These are phyloP conservation scores for Styphnolobium japonicum DNA, from an alignment of 306 rosid genomes.

Conservation along the genomic window DNA sequence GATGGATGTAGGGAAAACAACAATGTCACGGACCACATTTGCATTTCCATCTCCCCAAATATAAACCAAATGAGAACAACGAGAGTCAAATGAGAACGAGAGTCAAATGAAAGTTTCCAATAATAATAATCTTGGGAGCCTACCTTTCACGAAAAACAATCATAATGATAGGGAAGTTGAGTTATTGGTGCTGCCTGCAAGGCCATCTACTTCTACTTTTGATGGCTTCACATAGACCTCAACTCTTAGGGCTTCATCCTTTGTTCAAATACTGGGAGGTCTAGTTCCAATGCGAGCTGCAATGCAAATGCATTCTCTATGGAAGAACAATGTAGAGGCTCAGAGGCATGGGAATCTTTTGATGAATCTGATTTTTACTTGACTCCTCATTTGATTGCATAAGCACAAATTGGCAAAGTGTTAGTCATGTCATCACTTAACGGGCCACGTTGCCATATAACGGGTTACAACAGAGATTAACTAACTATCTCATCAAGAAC, in stretches of 20 bases:
- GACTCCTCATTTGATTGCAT: no score
- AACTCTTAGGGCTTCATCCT: slow-evolving; percentile 69
- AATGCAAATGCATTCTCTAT: slow-evolving; percentile 24
- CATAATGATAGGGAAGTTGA: slow-evolving; percentile 24
- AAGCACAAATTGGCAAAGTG: no score
- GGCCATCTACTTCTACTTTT: slow-evolving; percentile 19
- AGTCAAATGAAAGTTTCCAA: slow-evolving; percentile 19
- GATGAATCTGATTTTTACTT: no score
- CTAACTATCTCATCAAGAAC: no score
- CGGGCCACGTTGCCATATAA: no score
- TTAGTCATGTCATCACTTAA: no score
- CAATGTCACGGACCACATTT: slow-evolving; percentile 45
- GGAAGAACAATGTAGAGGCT: slow-evolving; percentile 25
- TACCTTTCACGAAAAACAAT: not conserved
- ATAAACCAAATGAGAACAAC: slow-evolving; percentile 16
- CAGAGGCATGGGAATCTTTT: slow-evolving; percentile 34
- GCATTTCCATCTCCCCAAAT: slow-evolving; percentile 42
- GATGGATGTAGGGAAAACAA: slow-evolving; percentile 52
- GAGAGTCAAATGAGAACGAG: no score
- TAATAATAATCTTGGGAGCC: not conserved
- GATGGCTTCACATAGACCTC: slow-evolving; percentile 16
- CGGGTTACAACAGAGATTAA: no score
- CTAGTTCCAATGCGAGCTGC: not conserved
- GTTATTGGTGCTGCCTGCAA: not conserved
- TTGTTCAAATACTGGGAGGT: slow-evolving; percentile 57